phyloP scores from a whole-genome alignment of 163 green algal species.

The Coccomyxa subellipsoidea region DNA sequence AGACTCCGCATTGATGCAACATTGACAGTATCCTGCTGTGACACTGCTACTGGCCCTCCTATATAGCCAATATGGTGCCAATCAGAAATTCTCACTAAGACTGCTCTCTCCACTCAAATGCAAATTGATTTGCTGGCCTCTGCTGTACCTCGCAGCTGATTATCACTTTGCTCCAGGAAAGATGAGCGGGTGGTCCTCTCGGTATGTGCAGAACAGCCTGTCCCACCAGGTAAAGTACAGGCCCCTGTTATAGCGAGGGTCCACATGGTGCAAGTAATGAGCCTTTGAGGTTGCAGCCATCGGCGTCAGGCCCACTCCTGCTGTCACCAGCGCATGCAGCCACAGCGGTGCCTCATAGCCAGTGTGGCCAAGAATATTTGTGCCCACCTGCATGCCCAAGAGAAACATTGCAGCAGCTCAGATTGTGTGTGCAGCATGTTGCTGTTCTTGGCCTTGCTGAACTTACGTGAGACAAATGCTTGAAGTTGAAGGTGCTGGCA shows the following conservation, averaged over 20 bases:
- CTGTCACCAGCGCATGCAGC: conserved; percentile 26
- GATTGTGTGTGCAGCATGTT: not conserved
- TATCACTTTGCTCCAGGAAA: not conserved
- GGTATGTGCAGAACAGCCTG: conserved; percentile 10
- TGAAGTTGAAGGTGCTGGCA: too few species aligned
- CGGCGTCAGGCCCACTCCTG: conserved; percentile 34
- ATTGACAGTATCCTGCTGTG: too few species aligned
- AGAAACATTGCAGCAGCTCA: not conserved
- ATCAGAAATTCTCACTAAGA: too few species aligned
- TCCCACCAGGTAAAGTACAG: conserved; percentile 51
- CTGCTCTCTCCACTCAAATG: too few species aligned
- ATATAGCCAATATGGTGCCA: too few species aligned
- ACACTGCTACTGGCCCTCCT: too few species aligned
- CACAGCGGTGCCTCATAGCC: conserved; percentile 39
- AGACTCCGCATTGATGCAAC: too few species aligned
- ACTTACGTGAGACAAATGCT: too few species aligned
- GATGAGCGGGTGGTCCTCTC: conserved; percentile 1
- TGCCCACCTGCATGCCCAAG: not conserved
- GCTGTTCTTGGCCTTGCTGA: too few species aligned
- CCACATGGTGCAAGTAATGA: conserved; percentile 53
- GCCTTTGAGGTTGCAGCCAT: conserved; percentile 33
- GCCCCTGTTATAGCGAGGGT: conserved; percentile 40
- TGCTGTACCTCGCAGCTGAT: too few species aligned
- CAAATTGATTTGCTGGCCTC: too few species aligned
- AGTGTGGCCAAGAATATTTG: conserved; percentile 42